Evolutionary conservation across 2,329 filamentous ascomycete genomes (phyloP).

Genomic region (Ophiostoma fasciatum): DNA sequence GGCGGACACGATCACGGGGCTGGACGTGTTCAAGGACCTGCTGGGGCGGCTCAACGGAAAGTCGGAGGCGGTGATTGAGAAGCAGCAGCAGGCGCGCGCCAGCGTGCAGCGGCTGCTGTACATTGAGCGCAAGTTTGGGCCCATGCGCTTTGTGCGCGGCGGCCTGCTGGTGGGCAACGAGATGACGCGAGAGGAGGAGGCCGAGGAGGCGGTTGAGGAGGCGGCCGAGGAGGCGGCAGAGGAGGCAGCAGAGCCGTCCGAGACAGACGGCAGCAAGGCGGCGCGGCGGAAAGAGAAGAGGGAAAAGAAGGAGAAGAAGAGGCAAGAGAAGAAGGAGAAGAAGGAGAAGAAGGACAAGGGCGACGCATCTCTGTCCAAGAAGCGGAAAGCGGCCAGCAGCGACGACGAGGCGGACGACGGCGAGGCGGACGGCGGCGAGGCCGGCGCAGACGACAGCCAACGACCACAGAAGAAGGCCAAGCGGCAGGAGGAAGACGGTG

Average conservation of each 20-base stretch:
- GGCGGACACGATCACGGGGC: conserved; percentile 65
- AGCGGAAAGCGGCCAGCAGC: conserved; percentile 31
- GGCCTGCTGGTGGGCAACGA: conserved; percentile 51
- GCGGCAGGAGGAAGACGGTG: conserved; percentile 7
- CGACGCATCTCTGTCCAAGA: too few relatives aligned
- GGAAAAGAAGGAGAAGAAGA: conserved; percentile 3
- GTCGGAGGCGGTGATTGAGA: conserved; percentile 54
- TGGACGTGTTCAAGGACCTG: conserved; percentile 75
- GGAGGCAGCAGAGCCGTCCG: conserved; percentile 2
- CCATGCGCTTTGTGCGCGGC: conserved; percentile 77
- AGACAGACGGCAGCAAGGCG: not conserved
- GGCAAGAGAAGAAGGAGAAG: conserved; percentile 11
- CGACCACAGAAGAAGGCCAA: conserved; percentile 21
- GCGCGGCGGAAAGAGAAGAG: not conserved
- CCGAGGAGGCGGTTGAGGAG: conserved; percentile 1
- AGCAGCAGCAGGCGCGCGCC: conserved; percentile 52
- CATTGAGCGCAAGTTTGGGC: conserved; percentile 59
- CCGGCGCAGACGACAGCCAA: conserved; percentile 21
- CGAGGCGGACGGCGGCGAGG: conserved; percentile 16
- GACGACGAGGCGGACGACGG: conserved; percentile 21
- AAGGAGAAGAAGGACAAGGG: conserved; percentile 29
- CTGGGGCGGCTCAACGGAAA: conserved; percentile 84
- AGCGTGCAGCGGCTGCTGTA: conserved; percentile 61
- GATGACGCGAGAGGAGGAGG: conserved; percentile 26
- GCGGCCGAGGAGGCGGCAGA: conserved; percentile 13